These are phyloP conservation scores for Yueomyces sp. DNA, from an alignment of 1,139 yeast genomes.

Conservation along the genomic window DNA sequence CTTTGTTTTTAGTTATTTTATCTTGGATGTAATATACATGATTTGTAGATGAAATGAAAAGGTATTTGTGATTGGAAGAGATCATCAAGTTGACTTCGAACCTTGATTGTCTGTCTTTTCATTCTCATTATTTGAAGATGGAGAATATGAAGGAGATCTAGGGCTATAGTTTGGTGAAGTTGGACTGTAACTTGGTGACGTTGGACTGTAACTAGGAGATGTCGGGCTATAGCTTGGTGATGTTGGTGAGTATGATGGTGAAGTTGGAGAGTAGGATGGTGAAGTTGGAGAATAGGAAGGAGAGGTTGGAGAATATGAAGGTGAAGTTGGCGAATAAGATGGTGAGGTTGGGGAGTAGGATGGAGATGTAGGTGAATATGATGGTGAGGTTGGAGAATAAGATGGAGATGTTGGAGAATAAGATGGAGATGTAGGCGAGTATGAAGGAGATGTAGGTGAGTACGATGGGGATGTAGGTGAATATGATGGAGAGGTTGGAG, in stretches of 20 bases:
- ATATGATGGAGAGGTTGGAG: slow-evolving; percentile 66
- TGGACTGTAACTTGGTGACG: slow-evolving; percentile 43
- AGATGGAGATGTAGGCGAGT: slow-evolving; percentile 50
- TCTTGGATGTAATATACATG: too few relatives aligned
- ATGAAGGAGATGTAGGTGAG: slow-evolving; percentile 54
- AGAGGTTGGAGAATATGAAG: slow-evolving; percentile 39
- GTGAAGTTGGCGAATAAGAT: slow-evolving; percentile 40
- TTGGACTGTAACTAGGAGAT: slow-evolving; percentile 45
- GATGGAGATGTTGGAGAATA: slow-evolving; percentile 51
- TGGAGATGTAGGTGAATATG: slow-evolving; percentile 49
- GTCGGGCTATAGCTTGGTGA: slow-evolving; percentile 52
- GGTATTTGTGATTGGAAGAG: too few relatives aligned
- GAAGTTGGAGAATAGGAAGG: slow-evolving; percentile 44
- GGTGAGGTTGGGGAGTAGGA: slow-evolving; percentile 56
- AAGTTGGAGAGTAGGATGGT: slow-evolving; percentile 29
- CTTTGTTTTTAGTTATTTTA: too few relatives aligned
- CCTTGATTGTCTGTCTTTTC: slow-evolving; percentile 5
- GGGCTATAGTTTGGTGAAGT: slow-evolving; percentile 48
- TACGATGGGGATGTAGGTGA: slow-evolving; percentile 63
- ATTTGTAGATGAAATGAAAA: too few relatives aligned
- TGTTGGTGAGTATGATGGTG: slow-evolving; percentile 47
- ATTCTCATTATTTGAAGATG: slow-evolving; percentile 28
- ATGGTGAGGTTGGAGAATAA: slow-evolving; percentile 51
- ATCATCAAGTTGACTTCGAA: too few relatives aligned
- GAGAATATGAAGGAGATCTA: slow-evolving; percentile 49